Conservation (phyloP, 2,329 filamentous ascomycete species). For the Boeremia exigua region DNA sequence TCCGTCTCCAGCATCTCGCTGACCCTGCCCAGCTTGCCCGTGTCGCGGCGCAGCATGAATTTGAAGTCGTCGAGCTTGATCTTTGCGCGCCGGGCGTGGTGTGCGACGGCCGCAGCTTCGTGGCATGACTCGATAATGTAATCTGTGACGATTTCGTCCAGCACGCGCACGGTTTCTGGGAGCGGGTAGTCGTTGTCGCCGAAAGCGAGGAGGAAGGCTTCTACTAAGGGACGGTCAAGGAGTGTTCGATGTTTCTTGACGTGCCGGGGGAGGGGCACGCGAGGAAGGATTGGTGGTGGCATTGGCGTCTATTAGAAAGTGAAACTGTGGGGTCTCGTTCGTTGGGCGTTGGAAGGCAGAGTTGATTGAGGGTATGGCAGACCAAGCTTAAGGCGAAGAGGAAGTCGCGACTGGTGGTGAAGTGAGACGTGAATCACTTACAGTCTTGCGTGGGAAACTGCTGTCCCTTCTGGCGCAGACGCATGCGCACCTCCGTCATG, state of each 20-base stretch:
- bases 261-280: conserved; percentile 10
- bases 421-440: conserved; percentile 28
- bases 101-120: conserved; percentile 82
- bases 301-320: neutral
- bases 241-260: conserved; percentile 10
- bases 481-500: conserved; percentile 58
- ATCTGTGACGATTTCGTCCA: conserved; percentile 95
- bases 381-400: neutral
- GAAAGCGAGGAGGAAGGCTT: conserved; percentile 77
- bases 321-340: neutral
- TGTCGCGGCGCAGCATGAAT: conserved; percentile 87
- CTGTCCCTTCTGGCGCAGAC: conserved; percentile 55
- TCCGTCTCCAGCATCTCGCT: conserved; percentile 90
- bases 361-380: neutral
- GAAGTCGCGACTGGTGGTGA: neutral
- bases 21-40: conserved; percentile 84
- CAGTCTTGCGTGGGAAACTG: conserved; percentile 54
- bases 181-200: conserved; percentile 81
- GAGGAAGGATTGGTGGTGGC: conserved; percentile 11
- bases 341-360: neutral
- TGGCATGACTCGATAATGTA: conserved; percentile 92
- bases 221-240: conserved; percentile 57
- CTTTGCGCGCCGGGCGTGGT: conserved; percentile 88
- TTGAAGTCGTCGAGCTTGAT: conserved; percentile 99
- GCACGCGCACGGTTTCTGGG: conserved; percentile 80